Base-by-base conservation (phyloP, 2,329 filamentous ascomycete species). In the Colletotrichum tropicicola region DNA sequence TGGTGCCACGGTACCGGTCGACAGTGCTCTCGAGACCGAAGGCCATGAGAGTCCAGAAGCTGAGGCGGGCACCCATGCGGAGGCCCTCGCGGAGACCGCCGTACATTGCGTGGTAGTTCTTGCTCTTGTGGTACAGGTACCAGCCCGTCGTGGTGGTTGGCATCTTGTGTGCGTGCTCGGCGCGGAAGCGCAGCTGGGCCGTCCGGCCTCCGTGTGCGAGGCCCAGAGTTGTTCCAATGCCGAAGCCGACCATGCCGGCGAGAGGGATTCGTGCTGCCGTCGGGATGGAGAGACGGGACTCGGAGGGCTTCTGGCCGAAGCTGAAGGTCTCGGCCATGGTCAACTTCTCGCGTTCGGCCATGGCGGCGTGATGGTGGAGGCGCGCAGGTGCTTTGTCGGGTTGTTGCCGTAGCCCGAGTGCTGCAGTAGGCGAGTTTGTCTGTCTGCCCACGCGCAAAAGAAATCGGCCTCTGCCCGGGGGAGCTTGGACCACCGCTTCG, bases 41-140 rank as follows among this genome's bases (percentile, higher is more conserved):
- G 73, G 97, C 96, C 52, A 91, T 81, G 17, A 88, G 85, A 3
- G 89, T 92, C 87, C 94, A 94, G 47, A 91, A 81, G 5, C 88
- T 87, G 6, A 97, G 83, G 70, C 87, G 89, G 30, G 81, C 75
- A 1, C 91, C 94, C 85, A 96, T 92, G 69, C 86, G 89, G 52
- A 93, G 71, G 0, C 93, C 96, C 73, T 97, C 93, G 55, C 88
- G 88, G 17, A 97, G 81, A 1, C 92, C 95, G 6, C 91, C 92
- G 21, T 91, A 85, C 72, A 92, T 90, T 54, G 91, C 87, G 72
- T 93, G 89, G 81, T 99, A 98, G 79, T 97, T 98, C 79, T 98
- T 98, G 75, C 89, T 93, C 80, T 98, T 98, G 83, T 98, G 95
- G 78, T 99, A 99, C n/a, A 98, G 87, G 75, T 95, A 99, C 96